Conservation (phyloP, 148 eudicot genomes). For the Rhododendron molle region DNA sequence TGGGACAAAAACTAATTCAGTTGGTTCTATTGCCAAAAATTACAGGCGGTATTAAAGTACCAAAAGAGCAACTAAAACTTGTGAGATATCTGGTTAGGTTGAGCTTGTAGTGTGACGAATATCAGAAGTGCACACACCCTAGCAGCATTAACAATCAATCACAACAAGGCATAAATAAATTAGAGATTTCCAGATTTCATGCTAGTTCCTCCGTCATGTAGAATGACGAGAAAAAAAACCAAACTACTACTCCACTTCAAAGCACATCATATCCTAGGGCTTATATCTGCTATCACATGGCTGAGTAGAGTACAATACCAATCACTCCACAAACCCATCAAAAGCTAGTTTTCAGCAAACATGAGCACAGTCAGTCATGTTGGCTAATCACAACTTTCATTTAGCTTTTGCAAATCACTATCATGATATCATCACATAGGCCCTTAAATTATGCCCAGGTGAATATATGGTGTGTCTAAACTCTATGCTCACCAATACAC, state of each 20-base stretch:
- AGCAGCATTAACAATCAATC: not conserved
- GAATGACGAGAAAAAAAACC: not conserved
- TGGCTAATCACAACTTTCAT: not conserved
- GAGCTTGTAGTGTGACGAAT: not conserved
- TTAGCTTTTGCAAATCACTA: not conserved
- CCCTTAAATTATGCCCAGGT: not conserved
- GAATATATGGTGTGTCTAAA: too few species aligned
- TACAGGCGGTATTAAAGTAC: not conserved
- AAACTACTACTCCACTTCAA: not conserved
- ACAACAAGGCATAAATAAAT: too few species aligned
- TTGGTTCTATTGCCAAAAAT: not conserved
- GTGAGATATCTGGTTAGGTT: not conserved
- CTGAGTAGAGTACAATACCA: not conserved
- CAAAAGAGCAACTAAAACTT: not conserved
- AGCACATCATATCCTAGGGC: not conserved
- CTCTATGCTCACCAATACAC: too few species aligned
- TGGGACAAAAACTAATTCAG: not conserved
- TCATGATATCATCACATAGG: not conserved
- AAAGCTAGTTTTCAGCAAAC: not conserved
- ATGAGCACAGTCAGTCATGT: not conserved
- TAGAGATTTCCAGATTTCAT: not conserved
- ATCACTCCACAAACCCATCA: not conserved
- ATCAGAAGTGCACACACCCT: not conserved
- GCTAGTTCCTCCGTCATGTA: not conserved
- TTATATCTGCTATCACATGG: too few species aligned